Base-by-base conservation (phyloP, 1,139 yeast species). In the Nematodospora anomalae region DNA sequence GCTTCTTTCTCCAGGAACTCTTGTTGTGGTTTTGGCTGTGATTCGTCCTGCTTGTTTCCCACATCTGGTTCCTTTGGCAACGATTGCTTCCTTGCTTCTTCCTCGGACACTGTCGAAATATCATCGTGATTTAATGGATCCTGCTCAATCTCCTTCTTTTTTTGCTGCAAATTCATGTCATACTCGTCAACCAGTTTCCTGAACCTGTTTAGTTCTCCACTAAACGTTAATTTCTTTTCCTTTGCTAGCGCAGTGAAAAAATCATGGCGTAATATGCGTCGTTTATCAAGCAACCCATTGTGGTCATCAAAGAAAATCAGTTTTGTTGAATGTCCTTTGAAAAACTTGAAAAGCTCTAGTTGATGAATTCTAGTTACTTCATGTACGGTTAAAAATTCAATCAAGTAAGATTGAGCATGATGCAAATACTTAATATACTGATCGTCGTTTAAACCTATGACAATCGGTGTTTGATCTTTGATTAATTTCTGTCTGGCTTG, bases 281-380 rank as follows among this genome's bases (percentile, higher is more conserved):
- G 6, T 6, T 18, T 6, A 18, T 18, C 21, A n/a, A n/a, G n/a
- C 7, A 6, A 6, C 6, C 6, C 21, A 18, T 8, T 21, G n/a
- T 37, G 47, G 1, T 43, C 37, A 12, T 49, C 43, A 15, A 56
- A 46, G 46, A 32, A 32, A 4, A 41, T 22, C 13, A 32, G 21
- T 32, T 33, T 27, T 4, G 41, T 30, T 8, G 63, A 41, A 13
- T 45, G 36, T 2, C 45, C 51, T 4, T 40, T 42, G 4, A 53
- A 35, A 10, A 62, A 35, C 12, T 42, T 32, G 15, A 40, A 35
- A 43, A 63, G 53, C 41, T 70, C 74, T 8, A 43, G 26, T 28
- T 52, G 58, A 43, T 69, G 76, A 20, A 59, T 48, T 4, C 41
- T 47, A 2, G 74, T 67, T 4, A 54, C 27, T n/a, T 60, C 54